Conservation (phyloP, 352 stramenopile species). For the Detonula confervacea region DNA sequence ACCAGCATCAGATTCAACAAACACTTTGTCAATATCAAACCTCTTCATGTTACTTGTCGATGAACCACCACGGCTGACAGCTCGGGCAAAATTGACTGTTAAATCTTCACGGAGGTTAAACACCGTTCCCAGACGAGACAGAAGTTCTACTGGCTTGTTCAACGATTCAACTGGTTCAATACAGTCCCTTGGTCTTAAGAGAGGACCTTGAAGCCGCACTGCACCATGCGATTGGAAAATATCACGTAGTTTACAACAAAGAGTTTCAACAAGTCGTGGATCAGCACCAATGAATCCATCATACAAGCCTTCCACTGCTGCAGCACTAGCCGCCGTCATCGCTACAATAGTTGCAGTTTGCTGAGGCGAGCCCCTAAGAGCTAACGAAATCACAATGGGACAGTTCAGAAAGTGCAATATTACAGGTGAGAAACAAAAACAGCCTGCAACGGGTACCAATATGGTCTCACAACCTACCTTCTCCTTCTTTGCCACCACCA, state of each 20-base stretch:
- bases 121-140: constrained; percentile 49
- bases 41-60: constrained; percentile 77
- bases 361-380: constrained; percentile 65
- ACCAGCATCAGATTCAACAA: constrained; percentile 69
- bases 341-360: constrained; percentile 67
- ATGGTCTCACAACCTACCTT: constrained; percentile 18
- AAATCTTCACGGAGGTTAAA: constrained; percentile 74
- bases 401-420: too few relatives aligned
- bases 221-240: constrained; percentile 80
- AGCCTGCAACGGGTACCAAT: neutral
- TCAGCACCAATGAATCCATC: constrained; percentile 73
- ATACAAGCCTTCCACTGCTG: constrained; percentile 55
- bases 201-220: constrained; percentile 58
- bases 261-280: constrained; percentile 63
- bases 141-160: constrained; percentile 42
- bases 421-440: neutral
- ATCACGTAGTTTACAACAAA: constrained; percentile 48
- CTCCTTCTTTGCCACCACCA: constrained; percentile 53
- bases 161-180: constrained; percentile 21
- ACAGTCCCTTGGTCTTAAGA: constrained; percentile 59
- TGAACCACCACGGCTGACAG: constrained; percentile 62
- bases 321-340: constrained; percentile 64
- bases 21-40: constrained; percentile 76
- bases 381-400: too few relatives aligned
- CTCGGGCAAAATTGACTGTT: constrained; percentile 69